Conservation (phyloP, 2,329 filamentous ascomycete genomes). For the Thielaviopsis ethacetica region DNA sequence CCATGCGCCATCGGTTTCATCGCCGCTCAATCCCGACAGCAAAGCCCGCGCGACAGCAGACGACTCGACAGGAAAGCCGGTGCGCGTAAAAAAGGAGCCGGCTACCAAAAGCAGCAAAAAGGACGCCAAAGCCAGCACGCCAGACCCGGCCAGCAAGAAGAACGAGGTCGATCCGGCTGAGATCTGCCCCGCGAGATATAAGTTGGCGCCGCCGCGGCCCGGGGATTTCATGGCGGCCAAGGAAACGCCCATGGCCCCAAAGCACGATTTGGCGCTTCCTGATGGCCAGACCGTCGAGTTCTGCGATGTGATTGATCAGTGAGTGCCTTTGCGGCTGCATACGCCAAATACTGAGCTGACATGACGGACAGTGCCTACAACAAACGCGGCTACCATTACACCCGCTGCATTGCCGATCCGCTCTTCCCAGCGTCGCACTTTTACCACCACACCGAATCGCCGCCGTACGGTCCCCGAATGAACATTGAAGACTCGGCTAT, state of each 20-base stretch:
- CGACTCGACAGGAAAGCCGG: constrained; percentile 32
- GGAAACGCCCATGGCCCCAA: constrained; percentile 38
- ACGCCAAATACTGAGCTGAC: neutral
- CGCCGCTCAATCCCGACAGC: constrained; percentile 54
- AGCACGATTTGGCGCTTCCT: constrained; percentile 34
- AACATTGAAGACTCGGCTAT: constrained; percentile 85
- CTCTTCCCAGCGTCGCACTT: constrained; percentile 72
- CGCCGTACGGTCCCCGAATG: constrained; percentile 68
- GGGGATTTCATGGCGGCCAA: constrained; percentile 45
- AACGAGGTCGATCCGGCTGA: constrained; percentile 27
- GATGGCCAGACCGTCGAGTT: constrained; percentile 39
- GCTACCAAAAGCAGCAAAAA: constrained; percentile 39
- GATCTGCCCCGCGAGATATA: constrained; percentile 40
- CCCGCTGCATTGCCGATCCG: constrained; percentile 78
- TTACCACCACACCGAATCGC: constrained; percentile 76
- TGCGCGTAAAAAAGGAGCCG: constrained; percentile 46
- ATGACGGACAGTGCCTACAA: constrained; percentile 35
- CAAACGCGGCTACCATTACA: constrained; percentile 69
- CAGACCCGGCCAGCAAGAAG: constrained; percentile 30
- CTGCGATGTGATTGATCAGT: constrained; percentile 49
- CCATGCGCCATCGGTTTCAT: constrained; percentile 54
- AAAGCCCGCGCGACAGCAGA: constrained; percentile 24
- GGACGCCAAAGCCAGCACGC: constrained; percentile 39
- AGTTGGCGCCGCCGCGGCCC: constrained; percentile 44
- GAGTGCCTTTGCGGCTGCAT: constrained; percentile 17